Conservation (phyloP, 1,139 yeast genomes). For the Yamadazyma mexicana region DNA sequence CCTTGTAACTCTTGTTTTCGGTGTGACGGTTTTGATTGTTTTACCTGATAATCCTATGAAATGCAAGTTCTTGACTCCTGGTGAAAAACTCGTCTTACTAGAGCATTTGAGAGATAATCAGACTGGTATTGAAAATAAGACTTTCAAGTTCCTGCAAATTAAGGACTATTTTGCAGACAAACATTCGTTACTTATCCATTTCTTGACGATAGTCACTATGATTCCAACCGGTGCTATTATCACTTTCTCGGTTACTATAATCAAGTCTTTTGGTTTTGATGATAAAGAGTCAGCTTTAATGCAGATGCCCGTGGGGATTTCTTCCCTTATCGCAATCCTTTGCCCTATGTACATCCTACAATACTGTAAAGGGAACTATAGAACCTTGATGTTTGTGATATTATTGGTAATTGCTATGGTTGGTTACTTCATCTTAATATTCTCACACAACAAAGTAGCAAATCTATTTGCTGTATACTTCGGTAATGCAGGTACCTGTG, state of each 20-base stretch:
- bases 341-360: conserved; percentile 32
- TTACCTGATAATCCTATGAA: conserved; percentile 35
- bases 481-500: conserved; percentile 36
- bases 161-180: conserved; percentile 32
- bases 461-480: conserved; percentile 38
- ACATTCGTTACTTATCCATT: conserved; percentile 38
- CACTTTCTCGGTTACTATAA: conserved; percentile 41
- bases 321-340: conserved; percentile 34
- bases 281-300: conserved; percentile 34
- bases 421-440: conserved; percentile 36
- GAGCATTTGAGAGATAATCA: conserved; percentile 31
- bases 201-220: conserved; percentile 35
- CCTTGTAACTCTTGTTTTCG: conserved; percentile 32
- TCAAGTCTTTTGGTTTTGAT: conserved; percentile 36
- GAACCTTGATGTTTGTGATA: conserved; percentile 27
- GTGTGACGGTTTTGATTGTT: conserved; percentile 24
- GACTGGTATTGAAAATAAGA: conserved; percentile 20
- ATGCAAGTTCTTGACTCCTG: conserved; percentile 27
- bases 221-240: conserved; percentile 44
- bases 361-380: conserved; percentile 19
- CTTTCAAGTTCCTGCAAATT: conserved; percentile 23
- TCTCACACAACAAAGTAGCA: conserved; percentile 27
- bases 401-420: conserved; percentile 36
- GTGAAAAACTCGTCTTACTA: conserved; percentile 29
- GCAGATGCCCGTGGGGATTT: conserved; percentile 41